phyloP scores from a whole-genome alignment of 1,139 yeast species.

The Pichiaceae sp. region DNA sequence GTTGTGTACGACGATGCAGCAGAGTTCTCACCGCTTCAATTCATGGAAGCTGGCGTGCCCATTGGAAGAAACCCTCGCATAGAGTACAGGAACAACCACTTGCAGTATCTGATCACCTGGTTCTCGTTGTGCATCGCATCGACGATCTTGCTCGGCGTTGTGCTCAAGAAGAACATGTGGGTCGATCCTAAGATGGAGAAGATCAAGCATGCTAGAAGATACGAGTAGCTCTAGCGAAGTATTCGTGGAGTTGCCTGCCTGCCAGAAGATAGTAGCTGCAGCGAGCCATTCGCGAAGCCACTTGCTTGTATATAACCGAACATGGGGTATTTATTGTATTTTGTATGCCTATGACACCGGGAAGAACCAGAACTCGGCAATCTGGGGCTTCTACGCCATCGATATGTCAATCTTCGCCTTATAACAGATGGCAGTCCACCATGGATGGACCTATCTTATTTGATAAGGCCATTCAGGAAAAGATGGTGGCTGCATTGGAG shows the following conservation, averaged over 20 bases:
- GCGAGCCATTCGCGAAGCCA: too few species aligned
- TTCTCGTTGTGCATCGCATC: conserved; percentile 76
- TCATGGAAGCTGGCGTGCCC: conserved; percentile 79
- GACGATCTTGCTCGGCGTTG: conserved; percentile 50
- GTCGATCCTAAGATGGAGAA: conserved; percentile 35
- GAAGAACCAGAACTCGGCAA: too few species aligned
- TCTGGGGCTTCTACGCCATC: too few species aligned
- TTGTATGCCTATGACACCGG: too few species aligned
- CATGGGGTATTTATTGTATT: too few species aligned
- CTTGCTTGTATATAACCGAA: background rate
- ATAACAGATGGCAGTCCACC: too few species aligned
- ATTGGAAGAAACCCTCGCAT: conserved; percentile 75
- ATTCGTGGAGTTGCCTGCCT: too few species aligned
- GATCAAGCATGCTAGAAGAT: conserved; percentile 34
- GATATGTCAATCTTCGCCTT: too few species aligned
- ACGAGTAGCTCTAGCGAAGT: conserved; percentile 1
- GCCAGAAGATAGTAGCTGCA: too few species aligned
- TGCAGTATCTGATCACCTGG: conserved; percentile 93
- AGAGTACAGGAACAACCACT: conserved; percentile 78
- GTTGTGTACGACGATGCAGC: conserved; percentile 16
- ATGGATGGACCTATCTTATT: too few species aligned
- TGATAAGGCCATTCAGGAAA: conserved; percentile 11
- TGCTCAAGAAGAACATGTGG: conserved; percentile 42
- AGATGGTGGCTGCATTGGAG: conserved; percentile 36
- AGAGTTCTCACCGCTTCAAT: conserved; percentile 36